phyloP scores from a whole-genome alignment of 306 rosid genomes.

The Corylus americana region DNA sequence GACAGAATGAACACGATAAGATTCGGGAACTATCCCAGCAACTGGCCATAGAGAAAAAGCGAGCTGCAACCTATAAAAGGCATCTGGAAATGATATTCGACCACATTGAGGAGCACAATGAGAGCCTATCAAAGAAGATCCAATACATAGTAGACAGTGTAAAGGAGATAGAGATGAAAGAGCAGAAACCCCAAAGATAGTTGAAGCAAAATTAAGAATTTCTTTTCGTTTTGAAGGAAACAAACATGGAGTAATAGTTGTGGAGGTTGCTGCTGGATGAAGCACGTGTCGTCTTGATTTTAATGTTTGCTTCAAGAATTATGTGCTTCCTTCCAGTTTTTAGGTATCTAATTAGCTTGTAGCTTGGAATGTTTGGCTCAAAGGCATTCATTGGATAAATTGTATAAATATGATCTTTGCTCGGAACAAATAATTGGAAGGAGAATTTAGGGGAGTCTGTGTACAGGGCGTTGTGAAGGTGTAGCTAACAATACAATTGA shows the following conservation, averaged over 20 bases:
- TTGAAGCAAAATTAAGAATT: constrained; percentile 25
- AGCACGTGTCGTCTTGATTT: not conserved
- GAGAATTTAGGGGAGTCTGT: constrained; percentile 37
- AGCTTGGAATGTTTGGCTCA: constrained; percentile 41
- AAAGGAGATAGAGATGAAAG: constrained; percentile 75
- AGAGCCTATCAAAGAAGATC: constrained; percentile 78
- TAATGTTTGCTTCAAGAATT: constrained; percentile 26
- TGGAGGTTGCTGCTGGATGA: constrained; percentile 33
- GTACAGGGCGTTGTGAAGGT: constrained; percentile 40
- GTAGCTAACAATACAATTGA: constrained; percentile 19
- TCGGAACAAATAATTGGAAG: constrained; percentile 26
- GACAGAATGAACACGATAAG: constrained; percentile 84
- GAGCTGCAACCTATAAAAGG: constrained; percentile 85
- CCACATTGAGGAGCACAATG: constrained; percentile 87
- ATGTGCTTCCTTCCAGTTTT: constrained; percentile 28
- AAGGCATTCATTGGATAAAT: constrained; percentile 40
- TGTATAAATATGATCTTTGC: constrained; percentile 12
- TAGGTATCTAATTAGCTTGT: constrained; percentile 41
- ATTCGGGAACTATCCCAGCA: constrained; percentile 88
- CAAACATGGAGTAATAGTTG: constrained; percentile 16
- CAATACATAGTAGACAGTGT: constrained; percentile 86
- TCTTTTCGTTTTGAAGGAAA: constrained; percentile 11
- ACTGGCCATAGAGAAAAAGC: constrained; percentile 79
- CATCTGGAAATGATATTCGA: constrained; percentile 88
- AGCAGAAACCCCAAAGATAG: constrained; percentile 56